Percentiles rank a stretch among this genome's conserved stretches.
Conservation (phyloP, 495 filamentous ascomycete genomes). For the Neurospora sp. region DNA sequence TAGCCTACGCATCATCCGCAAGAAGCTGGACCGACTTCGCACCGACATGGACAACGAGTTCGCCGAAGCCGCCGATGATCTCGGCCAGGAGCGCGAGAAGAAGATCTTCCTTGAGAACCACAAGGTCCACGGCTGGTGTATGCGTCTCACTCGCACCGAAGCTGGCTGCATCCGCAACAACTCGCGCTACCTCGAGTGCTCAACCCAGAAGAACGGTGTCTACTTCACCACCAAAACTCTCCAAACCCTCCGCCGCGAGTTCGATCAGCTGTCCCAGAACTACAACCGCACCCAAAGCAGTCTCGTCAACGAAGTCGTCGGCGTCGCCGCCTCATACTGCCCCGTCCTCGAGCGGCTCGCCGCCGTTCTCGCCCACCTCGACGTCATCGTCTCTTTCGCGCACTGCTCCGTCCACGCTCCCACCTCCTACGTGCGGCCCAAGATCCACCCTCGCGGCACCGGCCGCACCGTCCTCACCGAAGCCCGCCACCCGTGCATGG, state of each 20-base stretch:
- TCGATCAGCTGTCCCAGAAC: slow-evolving; percentile 87
- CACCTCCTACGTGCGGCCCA: slow-evolving; percentile 80
- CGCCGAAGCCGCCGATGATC: slow-evolving; percentile 60
- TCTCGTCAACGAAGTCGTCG: slow-evolving; percentile 85
- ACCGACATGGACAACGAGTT: slow-evolving; percentile 82
- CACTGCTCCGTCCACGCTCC: slow-evolving; percentile 93
- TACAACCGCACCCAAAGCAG: slow-evolving; percentile 94
- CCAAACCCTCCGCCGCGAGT: slow-evolving; percentile 74
- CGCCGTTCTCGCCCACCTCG: slow-evolving; percentile 81
- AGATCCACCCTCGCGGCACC: slow-evolving; percentile 80
- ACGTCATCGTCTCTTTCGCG: slow-evolving; percentile 92
- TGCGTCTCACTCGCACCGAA: slow-evolving; percentile 85
- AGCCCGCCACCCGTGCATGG: slow-evolving; percentile 95
- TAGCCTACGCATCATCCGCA: slow-evolving; percentile 72
- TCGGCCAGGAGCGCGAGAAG: slow-evolving; percentile 92
- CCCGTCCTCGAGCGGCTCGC: slow-evolving; percentile 88
- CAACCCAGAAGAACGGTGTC: slow-evolving; percentile 97
- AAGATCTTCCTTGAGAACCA: slow-evolving; percentile 98
- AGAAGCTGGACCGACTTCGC: slow-evolving; percentile 76
- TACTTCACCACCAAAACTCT: slow-evolving; percentile 92
- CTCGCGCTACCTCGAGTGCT: slow-evolving; percentile 82
- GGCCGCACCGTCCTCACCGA: slow-evolving; percentile 88
- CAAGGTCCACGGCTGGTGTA: slow-evolving; percentile 91
- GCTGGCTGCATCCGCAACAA: slow-evolving; percentile 90
- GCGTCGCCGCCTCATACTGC: slow-evolving; percentile 87